Evolutionary conservation across 2,329 filamentous ascomycete genomes (phyloP).

Genomic region (Podosphaera aphanis): DNA sequence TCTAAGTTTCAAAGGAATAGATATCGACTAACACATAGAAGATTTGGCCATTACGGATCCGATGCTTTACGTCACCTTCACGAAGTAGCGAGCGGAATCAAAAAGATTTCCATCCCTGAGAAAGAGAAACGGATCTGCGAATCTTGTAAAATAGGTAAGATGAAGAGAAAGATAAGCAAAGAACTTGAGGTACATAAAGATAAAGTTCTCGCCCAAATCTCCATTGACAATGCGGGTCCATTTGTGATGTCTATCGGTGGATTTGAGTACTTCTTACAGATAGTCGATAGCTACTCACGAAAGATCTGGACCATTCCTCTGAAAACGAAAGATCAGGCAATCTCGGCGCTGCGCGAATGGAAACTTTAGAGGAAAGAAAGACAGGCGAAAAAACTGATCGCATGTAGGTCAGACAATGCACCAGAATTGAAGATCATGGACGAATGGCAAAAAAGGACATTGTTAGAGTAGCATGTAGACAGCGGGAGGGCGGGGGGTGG

Average conservation of each 20-base stretch:
- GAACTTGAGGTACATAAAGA: background rate
- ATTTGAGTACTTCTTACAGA: background rate
- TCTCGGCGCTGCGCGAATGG: background rate
- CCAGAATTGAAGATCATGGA: background rate
- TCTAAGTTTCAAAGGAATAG: background rate
- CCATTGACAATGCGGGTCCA: background rate
- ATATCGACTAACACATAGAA: background rate
- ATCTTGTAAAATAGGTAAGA: background rate
- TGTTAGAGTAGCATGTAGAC: too few species aligned
- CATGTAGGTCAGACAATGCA: constrained; percentile 1
- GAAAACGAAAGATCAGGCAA: background rate
- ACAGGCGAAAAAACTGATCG: background rate
- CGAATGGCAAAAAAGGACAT: background rate
- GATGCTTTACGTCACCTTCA: background rate
- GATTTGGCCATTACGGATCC: background rate
- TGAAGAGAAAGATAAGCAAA: background rate
- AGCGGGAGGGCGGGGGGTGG: too few species aligned
- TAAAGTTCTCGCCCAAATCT: background rate
- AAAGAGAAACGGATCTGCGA: background rate
- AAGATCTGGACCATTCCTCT: background rate
- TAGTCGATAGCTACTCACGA: background rate
- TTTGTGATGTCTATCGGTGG: background rate
- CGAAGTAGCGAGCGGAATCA: background rate
- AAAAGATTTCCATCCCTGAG: background rate
- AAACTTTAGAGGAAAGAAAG: background rate